phyloP scores from a whole-genome alignment of 2,329 filamentous ascomycete species.

The Cordyceps militaris region DNA sequence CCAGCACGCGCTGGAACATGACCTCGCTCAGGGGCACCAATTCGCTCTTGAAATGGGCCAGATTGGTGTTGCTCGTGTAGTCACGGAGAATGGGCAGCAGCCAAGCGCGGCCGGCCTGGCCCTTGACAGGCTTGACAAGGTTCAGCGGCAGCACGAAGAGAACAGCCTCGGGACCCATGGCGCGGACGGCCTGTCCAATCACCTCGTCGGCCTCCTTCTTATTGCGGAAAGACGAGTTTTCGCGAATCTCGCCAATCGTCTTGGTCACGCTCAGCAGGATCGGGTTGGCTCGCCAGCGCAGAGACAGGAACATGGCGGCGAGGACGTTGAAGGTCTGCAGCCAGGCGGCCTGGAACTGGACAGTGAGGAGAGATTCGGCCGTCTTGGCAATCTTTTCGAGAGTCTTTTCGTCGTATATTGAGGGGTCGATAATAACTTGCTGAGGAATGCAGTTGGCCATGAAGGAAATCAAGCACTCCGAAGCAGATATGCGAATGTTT shows the following conservation, averaged over 20 bases:
- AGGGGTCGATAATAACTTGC: constrained; percentile 77
- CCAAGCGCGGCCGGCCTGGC: constrained; percentile 85
- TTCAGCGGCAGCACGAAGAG: constrained; percentile 81
- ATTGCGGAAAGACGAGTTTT: constrained; percentile 79
- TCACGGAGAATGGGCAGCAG: constrained; percentile 87
- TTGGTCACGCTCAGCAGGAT: constrained; percentile 69
- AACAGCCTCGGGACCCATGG: constrained; percentile 78
- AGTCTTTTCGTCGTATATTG: constrained; percentile 85
- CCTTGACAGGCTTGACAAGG: constrained; percentile 66
- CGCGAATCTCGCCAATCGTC: constrained; percentile 77
- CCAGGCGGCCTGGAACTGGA: constrained; percentile 93
- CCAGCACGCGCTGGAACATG: constrained; percentile 82
- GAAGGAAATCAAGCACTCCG: constrained; percentile 91
- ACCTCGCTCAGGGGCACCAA: constrained; percentile 83
- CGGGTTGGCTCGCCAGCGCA: constrained; percentile 79
- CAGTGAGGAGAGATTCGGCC: constrained; percentile 67
- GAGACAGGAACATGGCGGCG: constrained; percentile 75
- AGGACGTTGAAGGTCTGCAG: constrained; percentile 89
- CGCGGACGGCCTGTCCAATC: constrained; percentile 76
- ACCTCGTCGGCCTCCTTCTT: constrained; percentile 95
- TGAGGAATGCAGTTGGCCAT: constrained; percentile 83
- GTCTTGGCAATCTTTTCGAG: constrained; percentile 72
- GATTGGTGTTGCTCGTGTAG: constrained; percentile 78
- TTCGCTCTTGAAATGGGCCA: constrained; percentile 77
- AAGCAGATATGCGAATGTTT: constrained; percentile 90